Percentiles rank a stretch among this genome's conserved stretches.
phyloP scores from a whole-genome alignment of 1,139 yeast species.

The Debaryomyces subglobosus region DNA sequence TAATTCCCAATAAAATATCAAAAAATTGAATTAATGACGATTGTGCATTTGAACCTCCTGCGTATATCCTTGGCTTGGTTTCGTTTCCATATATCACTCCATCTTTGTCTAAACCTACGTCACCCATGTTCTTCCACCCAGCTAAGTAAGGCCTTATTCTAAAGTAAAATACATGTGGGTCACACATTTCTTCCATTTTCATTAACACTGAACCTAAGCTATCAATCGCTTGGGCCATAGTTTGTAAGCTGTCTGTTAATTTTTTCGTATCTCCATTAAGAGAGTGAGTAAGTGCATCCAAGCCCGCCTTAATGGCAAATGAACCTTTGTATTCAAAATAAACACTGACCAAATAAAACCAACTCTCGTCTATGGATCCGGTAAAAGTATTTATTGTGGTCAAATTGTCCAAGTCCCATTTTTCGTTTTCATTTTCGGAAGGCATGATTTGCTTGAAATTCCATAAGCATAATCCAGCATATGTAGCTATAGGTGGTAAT shows the following conservation, averaged over 20 bases:
- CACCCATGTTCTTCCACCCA: slow-evolving; percentile 93
- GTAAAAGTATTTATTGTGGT: slow-evolving; percentile 86
- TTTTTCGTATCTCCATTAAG: slow-evolving; percentile 32
- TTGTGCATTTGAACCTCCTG: slow-evolving; percentile 96
- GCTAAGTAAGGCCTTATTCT: slow-evolving; percentile 88
- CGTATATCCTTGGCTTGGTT: slow-evolving; percentile 54
- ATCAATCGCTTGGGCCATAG: slow-evolving; percentile 76
- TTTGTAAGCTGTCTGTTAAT: slow-evolving; percentile 55
- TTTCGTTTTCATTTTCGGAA: slow-evolving; percentile 34
- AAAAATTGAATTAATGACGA: slow-evolving; percentile 85
- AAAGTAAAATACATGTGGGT: slow-evolving; percentile 87
- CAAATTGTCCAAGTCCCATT: slow-evolving; percentile 63
- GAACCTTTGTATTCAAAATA: slow-evolving; percentile 86
- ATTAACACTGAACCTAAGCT: slow-evolving; percentile 71
- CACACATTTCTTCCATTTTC: slow-evolving; percentile 93
- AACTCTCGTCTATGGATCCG: slow-evolving; percentile 87
- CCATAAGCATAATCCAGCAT: slow-evolving; percentile 89
- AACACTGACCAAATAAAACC: slow-evolving; percentile 91
- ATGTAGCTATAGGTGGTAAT: slow-evolving; percentile 85
- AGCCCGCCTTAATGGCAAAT: slow-evolving; percentile 61
- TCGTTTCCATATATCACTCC: slow-evolving; percentile 83
- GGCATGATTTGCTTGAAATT: slow-evolving; percentile 72
- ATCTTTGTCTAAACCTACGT: slow-evolving; percentile 73
- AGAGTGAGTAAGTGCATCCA: slow-evolving; percentile 40
- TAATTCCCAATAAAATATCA: slow-evolving; percentile 74